Evolutionary conservation across 176 grass and related monocot species (phyloP), one percentile per base, ranked within the genome.

Genomic region (Zea luxurians): DNA sequence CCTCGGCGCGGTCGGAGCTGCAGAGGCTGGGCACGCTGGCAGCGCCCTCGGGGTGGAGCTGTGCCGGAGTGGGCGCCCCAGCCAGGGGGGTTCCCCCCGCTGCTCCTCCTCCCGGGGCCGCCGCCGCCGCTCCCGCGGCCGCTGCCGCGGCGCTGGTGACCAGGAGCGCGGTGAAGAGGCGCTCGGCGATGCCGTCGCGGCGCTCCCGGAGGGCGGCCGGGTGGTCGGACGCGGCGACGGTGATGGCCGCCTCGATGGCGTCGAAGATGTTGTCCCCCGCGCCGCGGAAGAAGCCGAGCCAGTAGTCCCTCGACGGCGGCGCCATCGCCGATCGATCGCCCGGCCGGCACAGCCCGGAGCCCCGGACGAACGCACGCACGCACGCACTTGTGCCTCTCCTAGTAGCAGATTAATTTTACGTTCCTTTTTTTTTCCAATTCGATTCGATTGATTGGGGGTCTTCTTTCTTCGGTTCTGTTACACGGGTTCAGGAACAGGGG

Each of bases 1-100:
- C 87, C 73, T 92, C 87, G 37, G 84, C 86, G 47, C 84, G 83
- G 77, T 92, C 87, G 68, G 81, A 92, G 87, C 90, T 92, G 84
- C 81, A 92, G 70, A 87, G 78, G 78, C 87, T 93, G 52, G 85
- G 87, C 18, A 93, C 27, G 27, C 27, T 27, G 27, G 27, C 27
- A 1, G 27, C 27, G 27, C 27, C 27, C 27, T 27, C 27, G 27
- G 27, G 27, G 27, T 27, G 27, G 27, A 27, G 27, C 27, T 27
- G 27, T 27, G 27, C 27, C 27, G 27, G 27, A 27, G 27, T 27
- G 27, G 27, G 27, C 27, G 27, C 27, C 27, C 27, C 27, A 27
- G 27, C 27, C 27, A 27, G 48, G n/a, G 70, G 35, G 1, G 4
- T 71, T 37, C 69, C 83, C 7, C 79, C 59, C 10, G 57, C 59